Conservation (phyloP, 805 yeast genomes). For the Metschnikowia cubensis region DNA sequence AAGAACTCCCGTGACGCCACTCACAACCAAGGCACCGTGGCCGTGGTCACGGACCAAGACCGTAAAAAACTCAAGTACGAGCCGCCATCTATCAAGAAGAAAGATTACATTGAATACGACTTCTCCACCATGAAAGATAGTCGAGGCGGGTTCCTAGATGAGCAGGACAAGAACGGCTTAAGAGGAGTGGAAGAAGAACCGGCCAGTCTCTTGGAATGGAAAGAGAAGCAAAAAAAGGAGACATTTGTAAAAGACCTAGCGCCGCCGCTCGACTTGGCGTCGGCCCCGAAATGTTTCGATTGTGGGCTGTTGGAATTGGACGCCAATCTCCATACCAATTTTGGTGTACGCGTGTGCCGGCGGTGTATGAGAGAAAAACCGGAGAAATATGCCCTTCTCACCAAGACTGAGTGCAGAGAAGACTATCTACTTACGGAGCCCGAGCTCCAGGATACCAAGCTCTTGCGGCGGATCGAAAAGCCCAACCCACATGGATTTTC, state of each 20-base stretch:
- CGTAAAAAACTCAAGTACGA: conserved; percentile 13
- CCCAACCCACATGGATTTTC: conserved; percentile 94
- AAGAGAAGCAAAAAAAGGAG: conserved; percentile 40
- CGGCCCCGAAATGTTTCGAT: conserved; percentile 79
- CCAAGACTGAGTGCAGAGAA: conserved; percentile 92
- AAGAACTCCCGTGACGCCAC: conserved; percentile 15
- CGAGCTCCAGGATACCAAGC: conserved; percentile 66
- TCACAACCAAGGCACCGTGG: conserved; percentile 7
- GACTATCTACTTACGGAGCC: conserved; percentile 94
- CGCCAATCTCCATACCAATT: conserved; percentile 62
- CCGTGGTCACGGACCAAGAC: conserved; percentile 14
- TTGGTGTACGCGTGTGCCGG: conserved; percentile 72
- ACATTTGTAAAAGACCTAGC: conserved; percentile 48
- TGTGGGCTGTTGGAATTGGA: conserved; percentile 82
- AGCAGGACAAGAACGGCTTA: conserved; percentile 16
- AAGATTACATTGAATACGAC: conserved; percentile 80
- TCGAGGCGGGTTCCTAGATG: conserved; percentile 74
- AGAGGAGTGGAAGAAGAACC: conserved; percentile 41
- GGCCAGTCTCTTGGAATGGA: conserved; percentile 43
- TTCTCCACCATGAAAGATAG: conserved; percentile 86
- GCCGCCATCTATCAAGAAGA: conserved; percentile 45
- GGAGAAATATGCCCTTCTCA: conserved; percentile 83
- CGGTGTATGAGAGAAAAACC: conserved; percentile 69
- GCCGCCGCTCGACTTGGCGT: conserved; percentile 67
- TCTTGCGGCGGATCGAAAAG: conserved; percentile 77